These are phyloP conservation scores for Russula virescens DNA, from an alignment of 768 basidiomycete species.

Conservation along the genomic window DNA sequence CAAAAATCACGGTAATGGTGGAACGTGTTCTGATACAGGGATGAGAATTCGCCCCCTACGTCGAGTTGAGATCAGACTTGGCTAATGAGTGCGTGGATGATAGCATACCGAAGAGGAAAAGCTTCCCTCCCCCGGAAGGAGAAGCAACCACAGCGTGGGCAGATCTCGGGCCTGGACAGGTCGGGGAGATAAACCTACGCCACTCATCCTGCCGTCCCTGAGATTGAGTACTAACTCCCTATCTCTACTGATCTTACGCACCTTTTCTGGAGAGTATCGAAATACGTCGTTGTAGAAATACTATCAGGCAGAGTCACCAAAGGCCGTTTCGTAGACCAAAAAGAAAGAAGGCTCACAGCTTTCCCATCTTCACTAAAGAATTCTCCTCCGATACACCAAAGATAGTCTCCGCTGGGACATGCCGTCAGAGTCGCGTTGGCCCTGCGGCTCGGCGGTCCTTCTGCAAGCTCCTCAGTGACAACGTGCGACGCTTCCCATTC, in stretches of 20 bases:
- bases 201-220: slow-evolving; percentile 63
- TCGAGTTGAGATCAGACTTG: background rate
- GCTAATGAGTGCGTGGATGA: background rate
- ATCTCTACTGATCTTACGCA: slow-evolving; percentile 24
- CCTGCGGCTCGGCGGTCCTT: slow-evolving; percentile 75
- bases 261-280: slow-evolving; percentile 81
- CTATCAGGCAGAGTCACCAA: slow-evolving; percentile 32
- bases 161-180: slow-evolving; percentile 81
- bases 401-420: slow-evolving; percentile 72
- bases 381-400: slow-evolving; percentile 85
- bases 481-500: slow-evolving; percentile 81
- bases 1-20: slow-evolving; percentile 90
- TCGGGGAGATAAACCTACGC: slow-evolving; percentile 78
- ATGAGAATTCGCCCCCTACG: slow-evolving; percentile 80
- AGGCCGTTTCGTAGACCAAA: background rate
- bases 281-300: slow-evolving; percentile 87
- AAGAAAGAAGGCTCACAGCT: slow-evolving; percentile 44
- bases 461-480: slow-evolving; percentile 80
- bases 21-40: slow-evolving; percentile 74
- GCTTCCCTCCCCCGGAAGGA: slow-evolving; percentile 76
- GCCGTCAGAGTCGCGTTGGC: slow-evolving; percentile 80
- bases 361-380: slow-evolving; percentile 83
- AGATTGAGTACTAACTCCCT: background rate
- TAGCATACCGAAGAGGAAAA: slow-evolving; percentile 68
- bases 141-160: slow-evolving; percentile 78